Conservation (phyloP, 805 yeast genomes). For the Yamadazyma paraphyllophila region DNA sequence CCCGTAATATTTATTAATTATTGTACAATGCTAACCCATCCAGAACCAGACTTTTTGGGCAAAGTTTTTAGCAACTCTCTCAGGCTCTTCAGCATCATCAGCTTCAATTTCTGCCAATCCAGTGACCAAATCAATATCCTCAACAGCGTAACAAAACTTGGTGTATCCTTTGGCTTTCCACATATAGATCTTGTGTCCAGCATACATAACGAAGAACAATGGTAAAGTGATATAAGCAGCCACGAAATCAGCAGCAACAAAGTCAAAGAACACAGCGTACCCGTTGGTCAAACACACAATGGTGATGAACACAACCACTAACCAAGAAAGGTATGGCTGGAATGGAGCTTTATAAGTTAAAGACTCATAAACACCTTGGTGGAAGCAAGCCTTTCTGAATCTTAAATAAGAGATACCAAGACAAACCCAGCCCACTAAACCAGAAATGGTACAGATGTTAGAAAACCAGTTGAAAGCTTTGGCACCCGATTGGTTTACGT, state of each 20-base stretch:
- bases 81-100: constrained; percentile 40
- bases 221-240: constrained; percentile 38
- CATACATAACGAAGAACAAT: constrained; percentile 24
- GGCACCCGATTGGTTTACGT: constrained; percentile 53
- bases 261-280: constrained; percentile 31
- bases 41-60: constrained; percentile 48
- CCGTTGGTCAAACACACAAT: constrained; percentile 31
- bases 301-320: constrained; percentile 21
- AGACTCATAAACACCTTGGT: constrained; percentile 10
- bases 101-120: constrained; percentile 62
- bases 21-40: constrained; percentile 26
- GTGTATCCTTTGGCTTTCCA: constrained; percentile 20
- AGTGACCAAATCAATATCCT: constrained; percentile 56
- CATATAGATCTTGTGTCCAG: constrained; percentile 26
- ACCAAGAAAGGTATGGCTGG: constrained; percentile 33
- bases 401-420: constrained; percentile 59
- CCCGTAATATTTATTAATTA: not conserved
- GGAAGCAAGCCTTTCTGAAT: constrained; percentile 43
- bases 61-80: constrained; percentile 39
- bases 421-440: constrained; percentile 57
- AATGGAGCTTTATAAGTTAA: constrained; percentile 27
- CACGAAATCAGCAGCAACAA: constrained; percentile 26
- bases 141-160: constrained; percentile 46
- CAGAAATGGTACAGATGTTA: constrained; percentile 69
- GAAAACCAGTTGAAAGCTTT: constrained; percentile 71